Conservation (phyloP, 306 rosid genomes). For the Vigna reflexopilosa region DNA sequence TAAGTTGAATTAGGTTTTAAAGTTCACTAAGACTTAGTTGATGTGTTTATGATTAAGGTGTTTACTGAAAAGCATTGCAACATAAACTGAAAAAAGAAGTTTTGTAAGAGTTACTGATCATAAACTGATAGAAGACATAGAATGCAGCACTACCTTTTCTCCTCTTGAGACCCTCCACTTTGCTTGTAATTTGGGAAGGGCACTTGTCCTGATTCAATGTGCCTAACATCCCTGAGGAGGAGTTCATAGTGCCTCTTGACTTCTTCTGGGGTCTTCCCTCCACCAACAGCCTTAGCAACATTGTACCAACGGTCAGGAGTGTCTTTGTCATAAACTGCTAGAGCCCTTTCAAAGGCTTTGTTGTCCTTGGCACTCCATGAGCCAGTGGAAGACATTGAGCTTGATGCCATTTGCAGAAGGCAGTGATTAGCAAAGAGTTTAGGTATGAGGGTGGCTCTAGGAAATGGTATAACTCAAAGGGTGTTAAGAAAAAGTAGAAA, state of each 20-base stretch:
- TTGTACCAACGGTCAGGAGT: constrained; percentile 91
- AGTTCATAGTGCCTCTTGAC: constrained; percentile 81
- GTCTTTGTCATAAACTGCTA: constrained; percentile 85
- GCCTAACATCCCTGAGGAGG: constrained; percentile 73
- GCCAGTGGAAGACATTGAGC: constrained; percentile 70
- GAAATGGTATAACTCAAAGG: background rate
- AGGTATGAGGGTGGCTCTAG: background rate
- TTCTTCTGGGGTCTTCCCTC: constrained; percentile 77
- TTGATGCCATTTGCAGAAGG: constrained; percentile 63
- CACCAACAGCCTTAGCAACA: constrained; percentile 80
- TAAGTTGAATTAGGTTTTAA: no score
- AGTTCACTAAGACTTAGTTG: no score
- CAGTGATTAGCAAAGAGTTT: background rate
- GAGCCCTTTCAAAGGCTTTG: constrained; percentile 89
- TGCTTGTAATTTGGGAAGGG: constrained; percentile 77
- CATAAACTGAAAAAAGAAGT: no score
- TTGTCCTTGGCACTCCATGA: constrained; percentile 88
- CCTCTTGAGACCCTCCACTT: constrained; percentile 46
- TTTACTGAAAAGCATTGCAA: background rate
- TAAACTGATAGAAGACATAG: background rate
- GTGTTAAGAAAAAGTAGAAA: constrained; percentile 1
- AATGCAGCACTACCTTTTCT: constrained; percentile 56
- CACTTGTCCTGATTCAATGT: constrained; percentile 77
- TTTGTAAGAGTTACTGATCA: no score
- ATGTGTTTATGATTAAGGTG: background rate